Percentiles rank a stretch among this genome's conserved stretches.
Conservation (phyloP, 176 grass and related monocot genomes). For the Triticum monococcum region DNA sequence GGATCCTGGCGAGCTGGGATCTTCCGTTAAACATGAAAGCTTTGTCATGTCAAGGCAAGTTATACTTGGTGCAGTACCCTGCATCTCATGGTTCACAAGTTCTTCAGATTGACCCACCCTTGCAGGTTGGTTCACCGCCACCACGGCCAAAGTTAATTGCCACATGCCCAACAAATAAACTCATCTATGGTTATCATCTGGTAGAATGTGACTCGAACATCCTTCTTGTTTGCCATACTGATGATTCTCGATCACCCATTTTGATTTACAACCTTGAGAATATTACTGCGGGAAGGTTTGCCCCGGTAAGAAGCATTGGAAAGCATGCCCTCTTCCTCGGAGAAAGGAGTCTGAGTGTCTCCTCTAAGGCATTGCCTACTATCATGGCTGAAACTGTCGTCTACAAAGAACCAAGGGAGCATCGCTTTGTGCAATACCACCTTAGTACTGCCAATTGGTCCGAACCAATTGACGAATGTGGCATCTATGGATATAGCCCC, state of each 20-base stretch:
- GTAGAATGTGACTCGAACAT: too few relatives aligned
- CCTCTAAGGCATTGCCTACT: background rate
- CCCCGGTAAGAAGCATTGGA: background rate
- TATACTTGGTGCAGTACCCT: too few relatives aligned
- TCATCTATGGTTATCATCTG: too few relatives aligned
- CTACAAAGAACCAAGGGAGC: background rate
- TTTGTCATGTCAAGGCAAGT: too few relatives aligned
- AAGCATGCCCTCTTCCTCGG: background rate
- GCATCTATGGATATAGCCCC: background rate
- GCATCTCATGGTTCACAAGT: too few relatives aligned
- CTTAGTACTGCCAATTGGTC: background rate
- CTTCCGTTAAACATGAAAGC: too few relatives aligned
- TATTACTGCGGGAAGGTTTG: background rate
- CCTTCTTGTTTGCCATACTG: background rate
- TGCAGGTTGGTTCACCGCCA: too few relatives aligned
- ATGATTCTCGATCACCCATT: background rate
- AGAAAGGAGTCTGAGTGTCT: background rate
- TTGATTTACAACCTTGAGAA: background rate
- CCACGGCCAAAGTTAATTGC: too few relatives aligned
- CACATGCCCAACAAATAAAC: too few relatives aligned
- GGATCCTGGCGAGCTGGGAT: background rate
- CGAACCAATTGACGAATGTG: background rate
- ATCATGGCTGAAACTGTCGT: background rate
- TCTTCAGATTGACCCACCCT: too few relatives aligned
- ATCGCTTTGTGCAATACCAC: background rate